Evolutionary conservation across 2,329 filamentous ascomycete species (phyloP).

Genomic region (Achaetomium macrosporum): DNA sequence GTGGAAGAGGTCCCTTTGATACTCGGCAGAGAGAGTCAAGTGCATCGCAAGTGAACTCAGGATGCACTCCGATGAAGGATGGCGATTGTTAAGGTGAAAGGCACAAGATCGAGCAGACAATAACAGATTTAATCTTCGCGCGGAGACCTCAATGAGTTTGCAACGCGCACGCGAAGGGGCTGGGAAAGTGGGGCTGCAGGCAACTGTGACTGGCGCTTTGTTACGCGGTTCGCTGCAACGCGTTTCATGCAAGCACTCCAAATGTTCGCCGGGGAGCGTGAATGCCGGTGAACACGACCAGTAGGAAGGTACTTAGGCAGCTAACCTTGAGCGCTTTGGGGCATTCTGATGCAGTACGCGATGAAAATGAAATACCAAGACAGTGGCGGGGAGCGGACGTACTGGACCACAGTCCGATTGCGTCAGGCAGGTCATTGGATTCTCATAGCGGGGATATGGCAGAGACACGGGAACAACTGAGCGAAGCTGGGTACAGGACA

Average conservation of each 20-base stretch:
- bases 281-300: neutral
- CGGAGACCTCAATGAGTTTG: constrained; percentile 9
- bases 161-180: neutral
- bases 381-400: too few species aligned
- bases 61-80: constrained; percentile 7
- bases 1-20: neutral
- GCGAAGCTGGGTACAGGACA: too few species aligned
- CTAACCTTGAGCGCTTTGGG: too few species aligned
- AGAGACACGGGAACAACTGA: too few species aligned
- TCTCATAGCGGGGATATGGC: too few species aligned
- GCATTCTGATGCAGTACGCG: too few species aligned
- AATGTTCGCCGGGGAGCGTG: constrained; percentile 3
- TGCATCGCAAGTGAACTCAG: constrained; percentile 2
- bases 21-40: neutral
- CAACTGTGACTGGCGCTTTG: neutral
- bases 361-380: too few species aligned
- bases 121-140: constrained; percentile 16
- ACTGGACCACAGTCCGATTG: too few species aligned
- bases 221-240: neutral
- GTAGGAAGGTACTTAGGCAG: too few species aligned
- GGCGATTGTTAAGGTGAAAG: constrained; percentile 4
- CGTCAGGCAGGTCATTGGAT: too few species aligned
- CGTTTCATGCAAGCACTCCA: constrained; percentile 5
- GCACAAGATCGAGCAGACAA: neutral
- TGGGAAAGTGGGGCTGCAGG: constrained; percentile 11